Conservation (phyloP, 2,329 filamentous ascomycete species). For the Teratosphaeria nubilosa region DNA sequence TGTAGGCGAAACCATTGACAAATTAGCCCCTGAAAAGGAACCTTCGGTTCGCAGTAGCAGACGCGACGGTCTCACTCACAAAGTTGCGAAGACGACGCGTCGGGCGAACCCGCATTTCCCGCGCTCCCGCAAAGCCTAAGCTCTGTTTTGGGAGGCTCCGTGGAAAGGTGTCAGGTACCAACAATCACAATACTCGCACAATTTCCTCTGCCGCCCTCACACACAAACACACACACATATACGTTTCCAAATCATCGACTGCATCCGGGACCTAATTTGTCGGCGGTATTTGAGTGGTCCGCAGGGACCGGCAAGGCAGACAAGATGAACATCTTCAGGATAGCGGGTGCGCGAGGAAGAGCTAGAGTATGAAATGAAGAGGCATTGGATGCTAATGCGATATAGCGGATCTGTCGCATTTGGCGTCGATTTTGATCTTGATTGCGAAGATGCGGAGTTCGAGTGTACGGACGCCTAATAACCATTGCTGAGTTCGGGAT, state of each 20-base stretch:
- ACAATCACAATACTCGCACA: neutral
- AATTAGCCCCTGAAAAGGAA: too few relatives aligned
- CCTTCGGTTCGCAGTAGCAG: too few relatives aligned
- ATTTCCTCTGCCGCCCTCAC: neutral
- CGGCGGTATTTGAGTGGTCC: neutral
- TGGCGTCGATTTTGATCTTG: constrained; percentile 86
- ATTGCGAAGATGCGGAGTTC: constrained; percentile 89
- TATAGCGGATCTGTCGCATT: constrained; percentile 85
- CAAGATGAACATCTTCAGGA: constrained; percentile 59
- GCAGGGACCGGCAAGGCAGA: neutral
- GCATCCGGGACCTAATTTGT: neutral
- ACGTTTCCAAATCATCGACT: neutral
- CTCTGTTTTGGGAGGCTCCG: neutral
- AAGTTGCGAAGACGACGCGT: too few relatives aligned
- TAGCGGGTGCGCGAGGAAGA: constrained; percentile 42
- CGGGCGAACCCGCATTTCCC: neutral
- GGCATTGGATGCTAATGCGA: constrained; percentile 1
- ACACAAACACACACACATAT: neutral
- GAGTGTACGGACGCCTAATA: constrained; percentile 52
- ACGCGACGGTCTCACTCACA: too few relatives aligned
- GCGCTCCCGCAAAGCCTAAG: neutral
- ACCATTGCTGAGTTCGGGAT: neutral
- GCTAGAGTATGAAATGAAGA: neutral
- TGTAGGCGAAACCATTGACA: too few relatives aligned
- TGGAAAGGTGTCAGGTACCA: neutral